Conservation (phyloP, 345 rosid genomes). For the Citrus sinensis region DVS_A1.0 CM039161.1:2882501-2883000, state of each 20-base stretch:
- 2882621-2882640: constrained; percentile 71
- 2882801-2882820: not conserved
- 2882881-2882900: not conserved
- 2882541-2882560: constrained; percentile 93
- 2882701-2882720: constrained; percentile 50
- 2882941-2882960: not conserved
- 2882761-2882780: not conserved
- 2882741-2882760: constrained; percentile 48
- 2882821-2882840: not conserved
- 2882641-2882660: constrained; percentile 94
- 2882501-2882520: constrained; percentile 83
- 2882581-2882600: constrained; percentile 58
- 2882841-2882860: not conserved
- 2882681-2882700: constrained; percentile 66
- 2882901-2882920: not conserved
- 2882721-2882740: constrained; percentile 71
- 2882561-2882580: constrained; percentile 79
- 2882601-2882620: constrained; percentile 84
- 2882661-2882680: constrained; percentile 83
- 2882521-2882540: constrained; percentile 75
- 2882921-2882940: not conserved
- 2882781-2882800: not conserved
- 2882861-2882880: not conserved
- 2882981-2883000: not conserved
- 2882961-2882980: not conserved